A percentile compares a stretch with the other conserved stretches of the same genome.
Conservation (phyloP, 768 basidiomycete genomes). For the Antrodiella citrinella region DNA sequence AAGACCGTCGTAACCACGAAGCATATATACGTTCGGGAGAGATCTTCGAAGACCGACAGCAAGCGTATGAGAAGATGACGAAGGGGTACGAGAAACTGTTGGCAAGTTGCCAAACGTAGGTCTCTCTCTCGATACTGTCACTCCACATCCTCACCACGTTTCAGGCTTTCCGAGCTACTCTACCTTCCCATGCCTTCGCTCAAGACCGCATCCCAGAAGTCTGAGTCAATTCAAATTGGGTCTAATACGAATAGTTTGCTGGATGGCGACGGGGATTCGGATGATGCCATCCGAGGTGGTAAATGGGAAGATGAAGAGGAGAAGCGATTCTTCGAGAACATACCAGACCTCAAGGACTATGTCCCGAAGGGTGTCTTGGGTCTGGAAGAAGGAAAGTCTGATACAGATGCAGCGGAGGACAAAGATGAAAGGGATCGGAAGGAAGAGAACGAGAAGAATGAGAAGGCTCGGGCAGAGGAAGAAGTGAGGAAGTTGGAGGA, state of each 20-base stretch:
- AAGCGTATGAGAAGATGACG: slow-evolving; percentile 98
- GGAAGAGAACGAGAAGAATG: slow-evolving; percentile 41
- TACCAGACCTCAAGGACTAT: slow-evolving; percentile 85
- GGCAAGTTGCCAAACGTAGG: slow-evolving; percentile 80
- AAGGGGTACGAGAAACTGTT: slow-evolving; percentile 90
- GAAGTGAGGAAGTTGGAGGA: slow-evolving; percentile 71
- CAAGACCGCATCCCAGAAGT: slow-evolving; percentile 75
- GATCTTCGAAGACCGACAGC: slow-evolving; percentile 98
- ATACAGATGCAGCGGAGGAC: slow-evolving; percentile 15
- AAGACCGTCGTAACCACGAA: slow-evolving; percentile 95
- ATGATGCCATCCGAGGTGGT: slow-evolving; percentile 53
- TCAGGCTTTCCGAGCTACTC: slow-evolving; percentile 85
- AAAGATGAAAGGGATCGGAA: slow-evolving; percentile 30
- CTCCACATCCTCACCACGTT: slow-evolving; percentile 7
- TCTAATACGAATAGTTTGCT: slow-evolving; percentile 36
- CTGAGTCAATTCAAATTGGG: slow-evolving; percentile 79
- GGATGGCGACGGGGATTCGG: slow-evolving; percentile 31
- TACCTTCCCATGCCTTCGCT: slow-evolving; percentile 73
- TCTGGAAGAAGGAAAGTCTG: slow-evolving; percentile 30
- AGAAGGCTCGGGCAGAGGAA: slow-evolving; percentile 54
- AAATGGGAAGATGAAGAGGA: slow-evolving; percentile 99
- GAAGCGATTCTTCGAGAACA: slow-evolving; percentile 85
- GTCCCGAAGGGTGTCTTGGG: slow-evolving; percentile 86
- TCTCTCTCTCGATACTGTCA: slow-evolving; percentile 2
- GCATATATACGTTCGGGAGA: slow-evolving; percentile 99